Conservation (phyloP, 805 yeast genomes). For the Candida chilensis region DNA sequence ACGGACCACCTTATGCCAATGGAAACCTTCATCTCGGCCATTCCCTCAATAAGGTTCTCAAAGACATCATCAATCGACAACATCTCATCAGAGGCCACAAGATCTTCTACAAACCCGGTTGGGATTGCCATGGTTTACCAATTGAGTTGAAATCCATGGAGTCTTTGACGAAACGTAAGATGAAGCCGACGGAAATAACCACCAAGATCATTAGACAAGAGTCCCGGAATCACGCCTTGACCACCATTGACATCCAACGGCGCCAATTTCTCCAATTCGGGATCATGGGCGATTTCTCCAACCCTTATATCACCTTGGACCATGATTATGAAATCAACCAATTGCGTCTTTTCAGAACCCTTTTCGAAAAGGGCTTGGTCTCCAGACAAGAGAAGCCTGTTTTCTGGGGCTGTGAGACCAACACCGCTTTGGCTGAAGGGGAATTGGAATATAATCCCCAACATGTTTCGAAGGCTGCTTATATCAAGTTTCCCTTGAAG, state of each 20-base stretch:
- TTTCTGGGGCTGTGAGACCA: slow-evolving; percentile 93
- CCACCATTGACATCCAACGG: slow-evolving; percentile 56
- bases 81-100: slow-evolving; percentile 54
- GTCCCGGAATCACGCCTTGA: slow-evolving; percentile 63
- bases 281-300: slow-evolving; percentile 75
- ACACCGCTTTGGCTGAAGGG: slow-evolving; percentile 93
- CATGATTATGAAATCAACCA: slow-evolving; percentile 70
- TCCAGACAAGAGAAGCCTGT: slow-evolving; percentile 90
- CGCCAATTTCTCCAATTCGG: slow-evolving; percentile 60
- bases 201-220: slow-evolving; percentile 51
- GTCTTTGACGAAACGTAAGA: slow-evolving; percentile 20
- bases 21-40: slow-evolving; percentile 92
- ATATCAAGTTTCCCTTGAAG: slow-evolving; percentile 51
- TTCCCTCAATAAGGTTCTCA: slow-evolving; percentile 80
- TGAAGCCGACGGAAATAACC: slow-evolving; percentile 14
- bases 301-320: slow-evolving; percentile 66
- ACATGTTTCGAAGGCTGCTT: slow-evolving; percentile 63
- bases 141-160: slow-evolving; percentile 81
- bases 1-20: slow-evolving; percentile 98
- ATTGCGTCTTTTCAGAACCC: slow-evolving; percentile 53
- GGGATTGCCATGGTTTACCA: slow-evolving; percentile 99
- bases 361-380: slow-evolving; percentile 60
- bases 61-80: slow-evolving; percentile 75
- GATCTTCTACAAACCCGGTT: slow-evolving; percentile 80
- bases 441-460: slow-evolving; percentile 79